phyloP scores from a whole-genome alignment of 805 yeast genomes.

The Priceomyces haplophilus region DNA sequence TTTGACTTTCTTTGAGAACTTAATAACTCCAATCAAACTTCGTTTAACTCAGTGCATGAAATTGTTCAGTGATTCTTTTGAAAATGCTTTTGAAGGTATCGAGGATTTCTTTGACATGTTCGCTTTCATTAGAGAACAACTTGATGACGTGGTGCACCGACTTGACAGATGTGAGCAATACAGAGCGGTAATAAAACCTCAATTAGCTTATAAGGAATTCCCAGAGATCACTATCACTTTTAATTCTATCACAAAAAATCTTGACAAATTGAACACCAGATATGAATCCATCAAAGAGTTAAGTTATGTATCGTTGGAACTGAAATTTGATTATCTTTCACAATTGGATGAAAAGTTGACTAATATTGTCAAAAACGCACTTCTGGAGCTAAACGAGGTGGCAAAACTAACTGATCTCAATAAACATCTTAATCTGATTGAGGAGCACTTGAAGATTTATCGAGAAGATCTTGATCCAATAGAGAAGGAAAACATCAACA shows the following conservation, averaged over 20 bases:
- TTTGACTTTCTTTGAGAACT: constrained; percentile 4
- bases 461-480: not conserved
- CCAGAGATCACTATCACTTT: constrained; percentile 13
- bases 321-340: constrained; percentile 9
- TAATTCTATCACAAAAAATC: constrained; percentile 11
- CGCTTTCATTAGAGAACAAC: constrained; percentile 4
- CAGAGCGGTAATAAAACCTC: constrained; percentile 8
- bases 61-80: constrained; percentile 1
- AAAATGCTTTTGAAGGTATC: not conserved
- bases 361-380: constrained; percentile 1
- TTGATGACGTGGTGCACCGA: constrained; percentile 6
- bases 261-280: constrained; percentile 12
- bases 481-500: constrained; percentile 4
- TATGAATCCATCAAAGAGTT: constrained; percentile 13
- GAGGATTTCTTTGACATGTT: constrained; percentile 4
- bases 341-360: constrained; percentile 10
- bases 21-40: constrained; percentile 2
- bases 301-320: constrained; percentile 7
- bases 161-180: constrained; percentile 9
- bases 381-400: constrained; percentile 2
- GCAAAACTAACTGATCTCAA: constrained; percentile 6
- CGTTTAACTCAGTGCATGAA: constrained; percentile 6
- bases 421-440: constrained; percentile 3
- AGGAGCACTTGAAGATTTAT: constrained; percentile 4
- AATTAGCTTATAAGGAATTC: constrained; percentile 11